phyloP scores from a whole-genome alignment of 2,329 filamentous ascomycete species.

The Chaetoscypha palmicola region DNA sequence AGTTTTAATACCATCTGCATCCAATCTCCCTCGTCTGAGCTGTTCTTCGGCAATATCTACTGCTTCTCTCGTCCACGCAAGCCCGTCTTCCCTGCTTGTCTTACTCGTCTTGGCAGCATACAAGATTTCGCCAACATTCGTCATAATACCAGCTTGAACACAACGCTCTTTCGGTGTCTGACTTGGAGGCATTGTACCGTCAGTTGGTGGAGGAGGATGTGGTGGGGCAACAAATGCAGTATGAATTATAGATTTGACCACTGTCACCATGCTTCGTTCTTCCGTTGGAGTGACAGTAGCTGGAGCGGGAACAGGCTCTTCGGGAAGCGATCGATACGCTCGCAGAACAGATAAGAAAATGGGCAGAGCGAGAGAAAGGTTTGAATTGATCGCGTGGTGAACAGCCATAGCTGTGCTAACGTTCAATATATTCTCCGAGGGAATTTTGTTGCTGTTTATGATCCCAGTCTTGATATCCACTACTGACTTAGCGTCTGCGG shows the following conservation, averaged over 20 bases:
- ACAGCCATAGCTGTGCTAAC: slow-evolving; percentile 72
- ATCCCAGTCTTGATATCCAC: slow-evolving; percentile 58
- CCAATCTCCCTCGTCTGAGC: slow-evolving; percentile 37
- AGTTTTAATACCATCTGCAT: slow-evolving; percentile 42
- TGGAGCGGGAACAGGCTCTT: slow-evolving; percentile 25
- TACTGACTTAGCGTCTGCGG: slow-evolving; percentile 39
- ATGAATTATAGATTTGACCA: slow-evolving; percentile 27
- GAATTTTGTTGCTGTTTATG: slow-evolving; percentile 52
- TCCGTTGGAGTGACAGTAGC: slow-evolving; percentile 13
- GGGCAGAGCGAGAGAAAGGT: slow-evolving; percentile 65
- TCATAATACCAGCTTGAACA: slow-evolving; percentile 77
- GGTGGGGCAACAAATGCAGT: slow-evolving; percentile 42
- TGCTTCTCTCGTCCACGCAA: slow-evolving; percentile 85
- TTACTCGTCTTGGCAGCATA: slow-evolving; percentile 52
- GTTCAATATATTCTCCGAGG: slow-evolving; percentile 68
- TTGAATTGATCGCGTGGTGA: slow-evolving; percentile 64
- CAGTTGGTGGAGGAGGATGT: slow-evolving; percentile 64
- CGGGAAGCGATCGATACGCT: slow-evolving; percentile 58
- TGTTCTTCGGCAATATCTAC: slow-evolving; percentile 73
- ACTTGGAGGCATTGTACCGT: slow-evolving; percentile 60
- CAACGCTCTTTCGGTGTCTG: slow-evolving; percentile 62
- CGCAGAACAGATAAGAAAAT: slow-evolving; percentile 80
- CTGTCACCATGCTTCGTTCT: slow-evolving; percentile 18
- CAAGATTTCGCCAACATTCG: slow-evolving; percentile 91
- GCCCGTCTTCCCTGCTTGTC: slow-evolving; percentile 55